These are phyloP conservation scores for Bryoerythrophyllum caledonicum DNA, from an alignment of 225 moss, liverwort and hornwort species.

Conservation along the genomic window DNA sequence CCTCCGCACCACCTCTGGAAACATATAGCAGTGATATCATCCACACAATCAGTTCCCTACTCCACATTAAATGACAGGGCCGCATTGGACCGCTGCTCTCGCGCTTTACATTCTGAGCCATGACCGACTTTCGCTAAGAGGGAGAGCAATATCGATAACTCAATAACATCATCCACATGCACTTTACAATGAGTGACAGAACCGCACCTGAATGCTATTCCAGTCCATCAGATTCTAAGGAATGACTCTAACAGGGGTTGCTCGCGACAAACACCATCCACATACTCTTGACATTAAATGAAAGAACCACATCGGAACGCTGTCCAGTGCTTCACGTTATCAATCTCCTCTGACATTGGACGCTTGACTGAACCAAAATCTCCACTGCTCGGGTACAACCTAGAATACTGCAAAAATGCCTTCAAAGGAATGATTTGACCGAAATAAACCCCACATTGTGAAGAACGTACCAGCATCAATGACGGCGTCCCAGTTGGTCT, in stretches of 20 bases:
- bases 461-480: slow-evolving; percentile 76
- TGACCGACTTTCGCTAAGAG: neutral
- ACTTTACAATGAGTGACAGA: neutral
- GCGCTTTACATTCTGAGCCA: neutral
- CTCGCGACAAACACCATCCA: too few species aligned
- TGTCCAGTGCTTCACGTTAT: too few species aligned
- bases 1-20: slow-evolving; percentile 85
- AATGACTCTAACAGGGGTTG: neutral
- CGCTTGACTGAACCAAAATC: neutral
- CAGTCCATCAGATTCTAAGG: neutral
- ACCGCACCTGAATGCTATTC: neutral
- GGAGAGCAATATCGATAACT: too few species aligned
- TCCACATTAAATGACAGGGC: neutral
- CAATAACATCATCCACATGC: neutral
- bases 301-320: too few species aligned
- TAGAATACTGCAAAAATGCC: too few species aligned
- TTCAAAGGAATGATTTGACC: neutral
- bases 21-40: neutral
- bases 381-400: neutral
- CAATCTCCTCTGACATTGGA: too few species aligned
- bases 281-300: too few species aligned
- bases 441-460: neutral
- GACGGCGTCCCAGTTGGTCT: slow-evolving; percentile 78
- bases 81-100: neutral
- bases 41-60: neutral